These are phyloP conservation scores for Carex myosuroides DNA, from an alignment of 176 grass and related monocot genomes.

Conservation along the genomic window DNA sequence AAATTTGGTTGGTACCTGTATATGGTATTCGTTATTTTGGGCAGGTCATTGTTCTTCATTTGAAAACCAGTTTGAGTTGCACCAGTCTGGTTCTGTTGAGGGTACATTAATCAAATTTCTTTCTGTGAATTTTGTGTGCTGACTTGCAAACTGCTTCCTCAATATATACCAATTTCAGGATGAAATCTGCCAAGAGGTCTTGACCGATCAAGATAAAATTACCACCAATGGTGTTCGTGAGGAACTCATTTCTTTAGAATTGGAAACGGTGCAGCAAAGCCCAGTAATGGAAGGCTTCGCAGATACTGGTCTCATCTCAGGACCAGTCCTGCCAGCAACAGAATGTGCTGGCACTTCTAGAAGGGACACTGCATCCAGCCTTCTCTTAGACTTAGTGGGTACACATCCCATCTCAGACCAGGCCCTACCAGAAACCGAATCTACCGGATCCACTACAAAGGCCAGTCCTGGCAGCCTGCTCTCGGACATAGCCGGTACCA, in stretches of 20 bases:
- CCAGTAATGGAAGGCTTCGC: slow-evolving; percentile 13
- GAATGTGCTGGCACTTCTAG: not conserved
- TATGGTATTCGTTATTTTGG: not conserved
- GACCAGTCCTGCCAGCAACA: not conserved
- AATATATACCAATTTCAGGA: slow-evolving; percentile 9
- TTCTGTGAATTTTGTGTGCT: not conserved
- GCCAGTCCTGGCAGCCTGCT: not conserved
- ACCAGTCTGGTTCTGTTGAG: not conserved
- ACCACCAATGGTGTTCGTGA: not conserved
- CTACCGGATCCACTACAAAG: not conserved
- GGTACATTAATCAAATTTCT: not conserved
- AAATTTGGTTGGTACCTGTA: not conserved
- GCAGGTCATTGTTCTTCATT: not conserved
- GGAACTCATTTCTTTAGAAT: slow-evolving; percentile 12
- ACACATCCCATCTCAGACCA: not conserved
- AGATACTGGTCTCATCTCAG: slow-evolving; percentile 7
- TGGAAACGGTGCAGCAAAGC: slow-evolving; percentile 24
- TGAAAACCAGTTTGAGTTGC: not conserved
- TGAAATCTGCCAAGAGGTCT: slow-evolving; percentile 1
- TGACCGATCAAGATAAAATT: not conserved
- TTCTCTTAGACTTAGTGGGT: slow-evolving; percentile 11
- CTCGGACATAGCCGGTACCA: slow-evolving; percentile 12
- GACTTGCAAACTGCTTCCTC: not conserved
- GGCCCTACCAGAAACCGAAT: not conserved
- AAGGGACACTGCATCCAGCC: not conserved